phyloP scores from a whole-genome alignment of 2,329 filamentous ascomycete species.

The Pseudopyrenochaeta lycopersici region DNA sequence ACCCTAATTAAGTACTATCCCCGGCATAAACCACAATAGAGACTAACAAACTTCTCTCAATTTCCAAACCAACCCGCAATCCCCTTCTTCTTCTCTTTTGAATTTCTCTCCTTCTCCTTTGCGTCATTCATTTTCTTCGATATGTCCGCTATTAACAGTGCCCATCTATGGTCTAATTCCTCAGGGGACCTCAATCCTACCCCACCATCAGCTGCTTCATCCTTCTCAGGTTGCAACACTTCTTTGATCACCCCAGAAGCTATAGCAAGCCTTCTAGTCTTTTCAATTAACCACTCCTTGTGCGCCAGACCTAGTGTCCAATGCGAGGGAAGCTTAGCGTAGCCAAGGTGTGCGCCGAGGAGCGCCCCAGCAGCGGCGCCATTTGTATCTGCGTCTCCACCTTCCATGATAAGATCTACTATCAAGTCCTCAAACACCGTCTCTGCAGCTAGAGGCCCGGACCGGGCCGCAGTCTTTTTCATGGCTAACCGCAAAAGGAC shows the following conservation, averaged over 20 bases:
- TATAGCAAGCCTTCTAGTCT: conserved; percentile 54
- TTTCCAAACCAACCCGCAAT: background rate
- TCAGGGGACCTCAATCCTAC: background rate
- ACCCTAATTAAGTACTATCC: too few relatives aligned
- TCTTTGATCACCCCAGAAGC: conserved; percentile 51
- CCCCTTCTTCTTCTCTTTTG: background rate
- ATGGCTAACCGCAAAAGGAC: conserved; percentile 57
- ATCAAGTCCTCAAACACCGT: conserved; percentile 58
- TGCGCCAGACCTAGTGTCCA: conserved; percentile 61
- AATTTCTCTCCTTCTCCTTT: background rate
- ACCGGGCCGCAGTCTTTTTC: conserved; percentile 23
- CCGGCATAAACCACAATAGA: too few relatives aligned
- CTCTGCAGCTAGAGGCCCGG: conserved; percentile 1
- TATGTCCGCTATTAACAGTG: background rate
- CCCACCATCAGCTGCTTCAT: conserved; percentile 56
- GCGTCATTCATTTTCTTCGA: background rate
- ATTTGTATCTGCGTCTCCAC: conserved; percentile 65
- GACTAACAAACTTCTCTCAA: background rate
- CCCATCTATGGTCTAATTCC: background rate
- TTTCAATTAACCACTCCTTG: conserved; percentile 57
- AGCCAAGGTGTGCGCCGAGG: conserved; percentile 60
- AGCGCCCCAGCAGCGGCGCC: conserved; percentile 63
- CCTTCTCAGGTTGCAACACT: conserved; percentile 39
- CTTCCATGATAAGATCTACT: conserved; percentile 60
- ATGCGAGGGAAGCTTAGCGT: conserved; percentile 56